phyloP scores from a whole-genome alignment of 2,329 filamentous ascomycete species.

The Diatrype stigma region DNA sequence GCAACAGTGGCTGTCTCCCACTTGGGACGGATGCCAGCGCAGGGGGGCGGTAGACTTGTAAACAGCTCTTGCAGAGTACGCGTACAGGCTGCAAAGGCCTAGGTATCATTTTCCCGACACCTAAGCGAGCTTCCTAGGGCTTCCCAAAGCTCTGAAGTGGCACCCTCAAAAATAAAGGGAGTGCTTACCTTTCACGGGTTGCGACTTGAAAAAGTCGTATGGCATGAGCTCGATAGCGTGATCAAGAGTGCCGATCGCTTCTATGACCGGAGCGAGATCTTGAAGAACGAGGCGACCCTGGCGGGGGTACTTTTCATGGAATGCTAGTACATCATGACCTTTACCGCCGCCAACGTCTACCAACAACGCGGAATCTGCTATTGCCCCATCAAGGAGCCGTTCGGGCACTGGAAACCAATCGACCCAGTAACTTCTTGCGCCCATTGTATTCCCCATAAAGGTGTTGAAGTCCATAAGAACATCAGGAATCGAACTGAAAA shows the following conservation, averaged over 20 bases:
- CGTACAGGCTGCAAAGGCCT: no score
- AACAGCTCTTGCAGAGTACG: no score
- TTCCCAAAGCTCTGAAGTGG: neutral
- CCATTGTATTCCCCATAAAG: constrained; percentile 27
- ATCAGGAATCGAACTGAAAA: constrained; percentile 14
- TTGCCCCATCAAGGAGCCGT: constrained; percentile 19
- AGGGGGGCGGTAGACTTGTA: no score
- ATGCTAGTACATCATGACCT: constrained; percentile 26
- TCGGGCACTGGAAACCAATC: constrained; percentile 25
- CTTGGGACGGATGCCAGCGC: no score
- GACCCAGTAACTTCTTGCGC: constrained; percentile 18
- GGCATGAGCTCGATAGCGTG: constrained; percentile 22
- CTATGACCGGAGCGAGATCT: constrained; percentile 19
- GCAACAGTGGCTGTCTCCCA: no score
- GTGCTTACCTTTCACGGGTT: constrained; percentile 28
- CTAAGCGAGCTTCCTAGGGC: neutral
- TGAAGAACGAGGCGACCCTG: constrained; percentile 23
- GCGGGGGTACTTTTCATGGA: constrained; percentile 17
- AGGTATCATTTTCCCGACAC: no score
- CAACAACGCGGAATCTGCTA: constrained; percentile 14
- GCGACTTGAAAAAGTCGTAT: constrained; percentile 32
- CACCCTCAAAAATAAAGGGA: neutral
- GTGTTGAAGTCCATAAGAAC: constrained; percentile 21
- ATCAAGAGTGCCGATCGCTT: constrained; percentile 15
- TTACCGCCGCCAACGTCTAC: constrained; percentile 27